Evolutionary conservation across 805 yeast species (phyloP).

Genomic region (Candida cerambycidarum): DNA sequence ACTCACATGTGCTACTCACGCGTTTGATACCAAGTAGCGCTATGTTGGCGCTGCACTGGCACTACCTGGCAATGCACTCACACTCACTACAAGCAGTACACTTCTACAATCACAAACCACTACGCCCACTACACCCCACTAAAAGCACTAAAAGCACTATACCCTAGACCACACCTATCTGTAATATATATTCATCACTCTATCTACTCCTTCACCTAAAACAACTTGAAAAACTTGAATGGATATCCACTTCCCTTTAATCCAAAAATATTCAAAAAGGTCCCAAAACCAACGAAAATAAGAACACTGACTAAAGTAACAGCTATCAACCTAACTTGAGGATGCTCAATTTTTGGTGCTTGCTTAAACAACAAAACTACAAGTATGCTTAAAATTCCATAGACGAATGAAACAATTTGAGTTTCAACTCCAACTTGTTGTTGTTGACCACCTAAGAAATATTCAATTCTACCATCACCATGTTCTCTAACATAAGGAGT

Average conservation of each 20-base stretch:
- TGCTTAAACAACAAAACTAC: conserved; percentile 58
- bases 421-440: conserved; percentile 86
- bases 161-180: too few species aligned
- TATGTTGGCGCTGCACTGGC: too few species aligned
- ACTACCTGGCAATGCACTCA: too few species aligned
- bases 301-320: conserved; percentile 44
- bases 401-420: conserved; percentile 73
- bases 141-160: too few species aligned
- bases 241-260: conserved; percentile 80
- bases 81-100: too few species aligned
- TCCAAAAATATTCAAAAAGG: conserved; percentile 63
- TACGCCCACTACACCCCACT: too few species aligned
- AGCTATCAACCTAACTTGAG: conserved; percentile 49
- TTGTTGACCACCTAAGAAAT: conserved; percentile 60
- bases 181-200: not conserved
- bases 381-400: conserved; percentile 64
- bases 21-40: too few species aligned
- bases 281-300: conserved; percentile 60
- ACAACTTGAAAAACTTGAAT: conserved; percentile 42
- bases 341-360: conserved; percentile 48
- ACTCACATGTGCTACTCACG: too few species aligned
- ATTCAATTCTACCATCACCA: conserved; percentile 35
- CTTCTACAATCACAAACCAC: too few species aligned
- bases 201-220: not conserved
- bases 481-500: conserved; percentile 59